A percentile compares a stretch with the other conserved stretches of the same genome.
Evolutionary conservation across 192 early-diverging fungal species (phyloP).

Genomic region (Haplosporangium gracile): DNA sequence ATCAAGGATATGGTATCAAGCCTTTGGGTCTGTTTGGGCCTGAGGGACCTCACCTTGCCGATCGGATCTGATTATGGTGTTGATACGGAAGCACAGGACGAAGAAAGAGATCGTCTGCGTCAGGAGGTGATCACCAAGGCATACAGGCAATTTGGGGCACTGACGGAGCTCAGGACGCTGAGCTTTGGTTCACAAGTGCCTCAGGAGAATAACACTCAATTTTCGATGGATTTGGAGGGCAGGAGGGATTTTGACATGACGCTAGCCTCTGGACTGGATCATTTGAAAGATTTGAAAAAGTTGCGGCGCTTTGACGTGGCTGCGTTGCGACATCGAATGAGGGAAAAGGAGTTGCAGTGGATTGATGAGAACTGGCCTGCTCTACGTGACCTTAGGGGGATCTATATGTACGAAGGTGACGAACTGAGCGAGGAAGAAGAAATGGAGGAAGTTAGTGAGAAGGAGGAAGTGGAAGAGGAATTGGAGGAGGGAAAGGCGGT

Average conservation of each 20-base stretch:
- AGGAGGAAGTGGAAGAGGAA: background rate
- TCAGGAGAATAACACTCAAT: background rate
- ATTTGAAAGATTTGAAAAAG: background rate
- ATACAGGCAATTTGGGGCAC: background rate
- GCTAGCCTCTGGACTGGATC: background rate
- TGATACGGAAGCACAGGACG: background rate
- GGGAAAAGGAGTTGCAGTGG: background rate
- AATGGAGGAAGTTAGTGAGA: background rate
- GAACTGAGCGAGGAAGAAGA: background rate
- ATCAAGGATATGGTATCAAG: background rate
- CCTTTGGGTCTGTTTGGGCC: background rate
- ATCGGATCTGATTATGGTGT: background rate
- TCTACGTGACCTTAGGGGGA: background rate
- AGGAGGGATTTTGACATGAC: background rate
- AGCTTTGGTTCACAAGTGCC: background rate
- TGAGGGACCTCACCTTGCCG: background rate
- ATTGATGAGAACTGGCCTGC: background rate
- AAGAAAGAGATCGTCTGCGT: background rate
- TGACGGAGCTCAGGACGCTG: background rate
- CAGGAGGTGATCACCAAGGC: background rate
- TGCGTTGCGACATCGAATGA: conserved; percentile 1
- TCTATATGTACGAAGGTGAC: background rate
- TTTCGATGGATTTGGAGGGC: background rate
- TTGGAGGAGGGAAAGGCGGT: background rate
- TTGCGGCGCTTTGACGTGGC: background rate